These are phyloP conservation scores for Leccinum subfulvum DNA, from an alignment of 1,284 basidiomycete species.

Conservation along the genomic window DNA sequence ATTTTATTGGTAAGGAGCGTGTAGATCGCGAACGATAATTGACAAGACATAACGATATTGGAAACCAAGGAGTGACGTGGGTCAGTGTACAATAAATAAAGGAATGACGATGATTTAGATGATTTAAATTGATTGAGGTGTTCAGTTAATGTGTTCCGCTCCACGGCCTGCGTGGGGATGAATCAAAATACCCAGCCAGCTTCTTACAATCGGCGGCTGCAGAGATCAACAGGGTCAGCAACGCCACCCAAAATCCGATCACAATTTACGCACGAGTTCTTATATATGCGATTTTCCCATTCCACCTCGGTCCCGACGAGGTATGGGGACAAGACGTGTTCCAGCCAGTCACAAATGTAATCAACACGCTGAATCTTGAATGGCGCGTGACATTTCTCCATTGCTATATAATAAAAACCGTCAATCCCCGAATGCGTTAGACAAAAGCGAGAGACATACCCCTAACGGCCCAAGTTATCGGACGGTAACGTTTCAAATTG, in stretches of 20 bases:
- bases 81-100: background rate
- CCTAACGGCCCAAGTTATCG: constrained; percentile 36
- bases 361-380: constrained; percentile 33
- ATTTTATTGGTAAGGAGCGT: constrained; percentile 14
- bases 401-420: constrained; percentile 16
- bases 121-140: background rate
- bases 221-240: background rate
- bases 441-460: constrained; percentile 23
- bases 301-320: constrained; percentile 30
- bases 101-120: background rate
- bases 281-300: constrained; percentile 31
- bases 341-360: constrained; percentile 34
- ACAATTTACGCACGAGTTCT: constrained; percentile 25
- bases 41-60: background rate
- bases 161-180: background rate
- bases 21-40: constrained; percentile 1
- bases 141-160: background rate
- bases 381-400: constrained; percentile 36
- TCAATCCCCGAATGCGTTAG: constrained; percentile 2
- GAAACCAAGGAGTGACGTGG: constrained; percentile 9
- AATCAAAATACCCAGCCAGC: background rate
- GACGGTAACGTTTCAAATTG: constrained; percentile 36
- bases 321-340: constrained; percentile 30
- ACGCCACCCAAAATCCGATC: background rate
- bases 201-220: constrained; percentile 14